Evolutionary conservation across 192 early-diverging fungal species (phyloP).

Genomic region (Coemansia sp.): DNA sequence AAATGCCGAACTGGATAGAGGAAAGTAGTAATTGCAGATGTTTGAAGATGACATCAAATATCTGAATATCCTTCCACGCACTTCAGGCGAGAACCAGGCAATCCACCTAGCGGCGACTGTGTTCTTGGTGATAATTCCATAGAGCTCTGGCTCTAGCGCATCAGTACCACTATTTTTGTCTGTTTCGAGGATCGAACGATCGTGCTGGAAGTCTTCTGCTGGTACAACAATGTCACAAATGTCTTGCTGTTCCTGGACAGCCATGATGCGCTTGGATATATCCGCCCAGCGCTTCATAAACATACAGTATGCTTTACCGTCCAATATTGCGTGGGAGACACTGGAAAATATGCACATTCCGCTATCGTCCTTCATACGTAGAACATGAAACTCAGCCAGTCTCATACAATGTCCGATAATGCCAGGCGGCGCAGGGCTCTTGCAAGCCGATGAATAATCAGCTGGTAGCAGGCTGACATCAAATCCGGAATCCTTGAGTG

Average conservation of each 20-base stretch:
- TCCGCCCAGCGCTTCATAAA: not conserved
- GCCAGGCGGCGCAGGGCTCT: not conserved
- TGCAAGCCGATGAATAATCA: not conserved
- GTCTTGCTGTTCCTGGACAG: not conserved
- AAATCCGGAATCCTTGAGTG: constrained; percentile 5
- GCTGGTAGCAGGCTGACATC: constrained; percentile 3
- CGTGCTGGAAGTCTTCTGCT: not conserved
- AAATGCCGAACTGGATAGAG: not conserved
- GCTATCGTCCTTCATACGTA: not conserved
- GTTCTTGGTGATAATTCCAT: not conserved
- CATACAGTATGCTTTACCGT: not conserved
- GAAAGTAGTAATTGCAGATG: not conserved
- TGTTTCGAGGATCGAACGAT: not conserved
- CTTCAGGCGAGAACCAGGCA: no score
- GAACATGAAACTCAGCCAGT: not conserved
- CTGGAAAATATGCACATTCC: not conserved
- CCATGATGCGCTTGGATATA: not conserved
- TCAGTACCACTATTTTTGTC: not conserved
- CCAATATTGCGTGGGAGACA: not conserved
- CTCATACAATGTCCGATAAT: not conserved
- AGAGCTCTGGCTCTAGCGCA: not conserved
- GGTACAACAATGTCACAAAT: not conserved
- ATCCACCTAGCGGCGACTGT: not conserved
- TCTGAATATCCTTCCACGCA: no score
- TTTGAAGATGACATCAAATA: not conserved